Evolutionary conservation across 768 basidiomycete genomes (phyloP).

Genomic region (Termitomyces sp.): DNA sequence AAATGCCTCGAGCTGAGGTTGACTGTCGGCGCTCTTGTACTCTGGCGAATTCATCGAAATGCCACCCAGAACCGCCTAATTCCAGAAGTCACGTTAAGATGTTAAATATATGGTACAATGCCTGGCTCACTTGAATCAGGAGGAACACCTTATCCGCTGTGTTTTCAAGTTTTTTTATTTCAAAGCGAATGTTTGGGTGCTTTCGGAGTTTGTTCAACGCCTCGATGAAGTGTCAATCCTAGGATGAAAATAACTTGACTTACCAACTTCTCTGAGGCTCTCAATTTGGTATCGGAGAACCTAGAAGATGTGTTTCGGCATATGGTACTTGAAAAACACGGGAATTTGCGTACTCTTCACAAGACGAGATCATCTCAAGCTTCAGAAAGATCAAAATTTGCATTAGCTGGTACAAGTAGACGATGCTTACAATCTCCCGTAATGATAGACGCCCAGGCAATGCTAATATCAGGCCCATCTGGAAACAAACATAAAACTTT

Average conservation of each 20-base stretch:
- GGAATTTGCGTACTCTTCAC: conserved; percentile 54
- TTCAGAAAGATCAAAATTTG: conserved; percentile 18
- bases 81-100: neutral
- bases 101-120: neutral
- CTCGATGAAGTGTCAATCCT: conserved; percentile 19
- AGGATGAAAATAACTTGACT: neutral
- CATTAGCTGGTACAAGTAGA: neutral
- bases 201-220: conserved; percentile 61
- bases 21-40: conserved; percentile 66
- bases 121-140: conserved; percentile 60
- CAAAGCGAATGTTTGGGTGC: conserved; percentile 78
- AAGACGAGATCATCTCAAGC: conserved; percentile 60
- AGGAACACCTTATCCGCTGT: conserved; percentile 76
- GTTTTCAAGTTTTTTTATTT: conserved; percentile 63
- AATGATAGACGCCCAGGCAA: conserved; percentile 50
- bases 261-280: conserved; percentile 74
- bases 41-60: conserved; percentile 66
- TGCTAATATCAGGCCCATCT: conserved; percentile 68
- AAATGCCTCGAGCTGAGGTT: conserved; percentile 65
- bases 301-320: conserved; percentile 30
- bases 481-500: neutral
- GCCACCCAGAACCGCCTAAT: conserved; percentile 65
- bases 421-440: conserved; percentile 61
- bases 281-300: conserved; percentile 61
- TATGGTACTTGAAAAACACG: neutral